A percentile compares a stretch with the other conserved stretches of the same genome.
phyloP scores from a whole-genome alignment of 2,329 filamentous ascomycete species.

The Tolypocladium amazonense region DNA sequence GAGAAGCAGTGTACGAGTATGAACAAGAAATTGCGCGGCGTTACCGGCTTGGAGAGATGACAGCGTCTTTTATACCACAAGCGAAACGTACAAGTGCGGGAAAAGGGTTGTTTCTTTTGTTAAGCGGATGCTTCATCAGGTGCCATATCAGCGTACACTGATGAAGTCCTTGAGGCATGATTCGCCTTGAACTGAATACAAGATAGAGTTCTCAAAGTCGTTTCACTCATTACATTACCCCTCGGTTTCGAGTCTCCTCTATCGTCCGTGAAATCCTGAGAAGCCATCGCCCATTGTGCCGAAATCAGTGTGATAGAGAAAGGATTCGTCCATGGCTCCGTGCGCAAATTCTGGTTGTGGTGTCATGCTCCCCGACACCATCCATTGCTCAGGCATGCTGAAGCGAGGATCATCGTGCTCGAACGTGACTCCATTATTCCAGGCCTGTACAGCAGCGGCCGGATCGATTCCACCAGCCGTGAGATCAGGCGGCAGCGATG shows the following conservation, averaged over 20 bases:
- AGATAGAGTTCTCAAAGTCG: neutral
- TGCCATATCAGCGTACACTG: neutral
- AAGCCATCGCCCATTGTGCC: conserved; percentile 10
- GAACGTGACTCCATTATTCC: conserved; percentile 17
- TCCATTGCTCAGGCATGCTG: conserved; percentile 12
- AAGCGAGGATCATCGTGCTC: conserved; percentile 10
- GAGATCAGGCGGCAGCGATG: conserved; percentile 9
- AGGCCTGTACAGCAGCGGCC: conserved; percentile 14
- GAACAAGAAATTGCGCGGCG: neutral
- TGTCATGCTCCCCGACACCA: conserved; percentile 9
- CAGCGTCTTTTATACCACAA: neutral
- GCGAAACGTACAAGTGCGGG: neutral
- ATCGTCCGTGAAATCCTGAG: conserved; percentile 6
- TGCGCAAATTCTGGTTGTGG: conserved; percentile 12
- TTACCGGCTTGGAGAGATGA: neutral
- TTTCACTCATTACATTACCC: neutral
- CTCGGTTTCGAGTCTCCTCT: neutral
- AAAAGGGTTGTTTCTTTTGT: neutral
- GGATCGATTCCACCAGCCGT: conserved; percentile 5
- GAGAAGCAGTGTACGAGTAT: neutral
- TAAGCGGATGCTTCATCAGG: neutral
- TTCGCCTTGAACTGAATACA: neutral
- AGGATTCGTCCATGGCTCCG: conserved; percentile 1
- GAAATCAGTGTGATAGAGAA: conserved; percentile 15
- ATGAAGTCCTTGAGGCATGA: no score